A percentile compares a stretch with the other conserved stretches of the same genome.
phyloP scores from a whole-genome alignment of 305 asterid genomes.

The Fraxinus sp. region DNA sequence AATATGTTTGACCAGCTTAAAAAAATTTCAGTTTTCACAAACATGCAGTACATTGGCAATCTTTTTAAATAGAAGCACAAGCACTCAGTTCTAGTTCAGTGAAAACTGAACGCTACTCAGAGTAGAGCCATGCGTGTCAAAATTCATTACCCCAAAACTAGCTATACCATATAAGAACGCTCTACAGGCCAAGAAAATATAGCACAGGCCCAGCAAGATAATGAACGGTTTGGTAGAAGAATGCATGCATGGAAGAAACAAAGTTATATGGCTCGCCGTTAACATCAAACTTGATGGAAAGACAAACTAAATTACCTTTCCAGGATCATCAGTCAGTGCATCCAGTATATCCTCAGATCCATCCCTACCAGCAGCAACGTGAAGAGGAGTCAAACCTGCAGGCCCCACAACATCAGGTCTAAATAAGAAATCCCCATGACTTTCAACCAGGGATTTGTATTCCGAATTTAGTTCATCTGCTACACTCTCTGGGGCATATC shows the following conservation, averaged over 20 bases:
- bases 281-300: background rate
- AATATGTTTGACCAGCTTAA: background rate
- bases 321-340: conserved; percentile 72
- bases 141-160: background rate
- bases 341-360: conserved; percentile 68
- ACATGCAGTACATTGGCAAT: background rate
- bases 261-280: background rate
- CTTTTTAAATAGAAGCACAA: background rate
- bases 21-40: background rate
- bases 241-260: background rate
- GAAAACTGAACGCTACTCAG: background rate
- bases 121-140: background rate
- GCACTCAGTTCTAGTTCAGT: background rate
- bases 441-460: conserved; percentile 35
- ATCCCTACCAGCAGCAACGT: conserved; percentile 76
- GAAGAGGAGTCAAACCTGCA: conserved; percentile 81
- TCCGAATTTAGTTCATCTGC: conserved; percentile 48
- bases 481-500: conserved; percentile 50
- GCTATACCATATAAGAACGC: background rate
- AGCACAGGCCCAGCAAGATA: background rate
- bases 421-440: conserved; percentile 43
- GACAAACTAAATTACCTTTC: conserved; percentile 44
- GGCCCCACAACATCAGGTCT: conserved; percentile 68
- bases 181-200: background rate
- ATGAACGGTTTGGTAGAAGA: background rate